Conservation (phyloP, 495 filamentous ascomycete species). For the Tuber indicum region DNA sequence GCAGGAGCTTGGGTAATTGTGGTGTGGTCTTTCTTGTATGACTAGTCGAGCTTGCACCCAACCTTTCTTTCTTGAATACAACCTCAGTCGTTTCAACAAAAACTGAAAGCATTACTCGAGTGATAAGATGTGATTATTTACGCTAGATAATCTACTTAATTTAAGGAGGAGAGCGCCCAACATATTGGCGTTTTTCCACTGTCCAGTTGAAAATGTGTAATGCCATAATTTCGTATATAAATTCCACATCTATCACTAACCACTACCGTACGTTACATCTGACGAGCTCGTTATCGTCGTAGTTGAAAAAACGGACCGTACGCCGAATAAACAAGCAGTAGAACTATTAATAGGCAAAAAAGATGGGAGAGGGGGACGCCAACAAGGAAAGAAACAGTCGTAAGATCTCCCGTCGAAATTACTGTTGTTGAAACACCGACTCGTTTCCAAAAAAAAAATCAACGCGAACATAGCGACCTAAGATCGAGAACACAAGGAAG, state of each 20-base stretch:
- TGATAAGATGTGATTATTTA: neutral
- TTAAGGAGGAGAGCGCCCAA: neutral
- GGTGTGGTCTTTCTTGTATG: too few relatives aligned
- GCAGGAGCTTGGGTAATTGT: too few relatives aligned
- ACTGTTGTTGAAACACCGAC: constrained; percentile 37
- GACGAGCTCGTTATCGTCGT: constrained; percentile 11
- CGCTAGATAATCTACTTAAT: neutral
- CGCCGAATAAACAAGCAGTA: constrained; percentile 13
- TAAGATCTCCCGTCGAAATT: constrained; percentile 12
- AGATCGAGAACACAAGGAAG: neutral
- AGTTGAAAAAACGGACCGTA: constrained; percentile 34
- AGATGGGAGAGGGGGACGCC: neutral
- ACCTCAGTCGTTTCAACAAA: too few relatives aligned
- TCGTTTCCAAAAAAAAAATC: constrained; percentile 7
- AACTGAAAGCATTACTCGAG: neutral
- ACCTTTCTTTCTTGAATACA: too few relatives aligned
- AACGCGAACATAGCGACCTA: neutral
- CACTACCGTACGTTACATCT: neutral
- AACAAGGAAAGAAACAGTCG: constrained; percentile 15
- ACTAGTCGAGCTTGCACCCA: too few relatives aligned
- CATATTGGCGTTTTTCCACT: neutral
- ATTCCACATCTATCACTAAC: neutral
- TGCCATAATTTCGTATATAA: neutral
- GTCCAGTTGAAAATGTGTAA: neutral
- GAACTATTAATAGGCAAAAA: neutral